Evolutionary conservation across 257 asterid genomes (phyloP), one percentile per base, ranked within the genome.

Genomic region (Lycium ferocissimum): DNA sequence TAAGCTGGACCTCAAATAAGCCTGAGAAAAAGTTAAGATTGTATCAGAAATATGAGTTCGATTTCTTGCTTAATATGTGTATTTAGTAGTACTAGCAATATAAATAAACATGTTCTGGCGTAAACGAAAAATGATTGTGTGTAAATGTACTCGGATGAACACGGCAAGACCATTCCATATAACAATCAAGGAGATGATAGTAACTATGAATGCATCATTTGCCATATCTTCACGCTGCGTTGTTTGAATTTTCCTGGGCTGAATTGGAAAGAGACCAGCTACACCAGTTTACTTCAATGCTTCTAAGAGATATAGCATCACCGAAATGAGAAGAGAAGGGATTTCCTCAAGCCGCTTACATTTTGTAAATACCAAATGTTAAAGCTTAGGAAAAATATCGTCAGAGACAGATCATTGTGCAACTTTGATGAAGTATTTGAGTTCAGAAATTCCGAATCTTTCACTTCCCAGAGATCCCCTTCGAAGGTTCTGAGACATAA

Each of bases 401-500:
- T 22, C 37, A 54, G 82, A 49, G 43, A 76, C 82, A 6, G 18
- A 47, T 63, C 63, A 76, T 7, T 54, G 82, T 49, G 62, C 82
- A 49, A 49, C 43, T 49, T 76, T 76, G 7, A 76, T n/a, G 82
- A 69, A 69, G 26, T 69, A 37, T 37, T 37, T 18, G 26, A 76
- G 82, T 76, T 76, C 82, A 51, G 37, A 22, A 76, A 76, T 18
- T 76, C 63, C 13, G 63, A 76, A 76, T 76, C 82, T 51, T 76
- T 76, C 63, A 51, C 82, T 76, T 13, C 63, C 82, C 63, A 51
- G 63, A 22, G 45, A 76, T 76, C 63, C 47, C 84, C 84, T 80
- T 80, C 84, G 58, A 38, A 80, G n/a, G 84, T 57, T 80, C 57
- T 80, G 84, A 43, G 71, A 15, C 13, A 38, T 62, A 11, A 80